Conservation (phyloP, 169 alveolate species). For the Toxoplasma gondii region DNA sequence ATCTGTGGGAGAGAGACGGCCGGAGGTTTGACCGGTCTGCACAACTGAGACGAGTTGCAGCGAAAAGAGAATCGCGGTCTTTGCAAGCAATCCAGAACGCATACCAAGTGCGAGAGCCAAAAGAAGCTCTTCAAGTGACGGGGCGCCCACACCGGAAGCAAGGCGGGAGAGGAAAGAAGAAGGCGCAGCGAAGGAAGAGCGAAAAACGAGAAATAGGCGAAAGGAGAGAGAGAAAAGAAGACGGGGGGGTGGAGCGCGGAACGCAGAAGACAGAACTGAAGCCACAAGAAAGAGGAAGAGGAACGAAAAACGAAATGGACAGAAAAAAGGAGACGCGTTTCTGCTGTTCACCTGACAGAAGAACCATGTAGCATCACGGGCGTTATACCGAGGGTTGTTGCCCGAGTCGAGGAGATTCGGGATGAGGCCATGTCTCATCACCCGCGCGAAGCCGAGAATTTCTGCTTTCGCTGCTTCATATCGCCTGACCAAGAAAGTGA, state of each 20-base stretch:
- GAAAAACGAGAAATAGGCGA: background rate
- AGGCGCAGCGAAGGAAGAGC: background rate
- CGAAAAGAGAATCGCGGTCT: too few relatives aligned
- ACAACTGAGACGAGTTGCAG: too few relatives aligned
- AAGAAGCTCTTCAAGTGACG: too few relatives aligned
- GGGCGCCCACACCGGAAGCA: background rate
- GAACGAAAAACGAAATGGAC: too few relatives aligned
- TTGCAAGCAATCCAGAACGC: too few relatives aligned
- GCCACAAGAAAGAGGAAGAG: background rate
- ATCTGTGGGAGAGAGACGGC: too few relatives aligned
- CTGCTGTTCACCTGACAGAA: constrained; percentile 79
- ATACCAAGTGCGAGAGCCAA: too few relatives aligned
- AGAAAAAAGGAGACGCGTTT: background rate
- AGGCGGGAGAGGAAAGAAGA: too few relatives aligned
- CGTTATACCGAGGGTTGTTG: constrained; percentile 92
- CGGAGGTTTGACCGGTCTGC: too few relatives aligned
- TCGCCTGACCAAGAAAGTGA: constrained; percentile 26
- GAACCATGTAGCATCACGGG: constrained; percentile 97
- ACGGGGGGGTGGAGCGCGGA: background rate
- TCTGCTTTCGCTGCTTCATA: constrained; percentile 67
- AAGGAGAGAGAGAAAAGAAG: background rate
- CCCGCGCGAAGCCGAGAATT: constrained; percentile 90
- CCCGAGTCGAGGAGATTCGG: constrained; percentile 94
- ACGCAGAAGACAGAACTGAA: background rate
- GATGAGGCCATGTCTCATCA: constrained; percentile 89